phyloP scores from a whole-genome alignment of 2,329 filamentous ascomycete species.

The Huntiella moniliformis region DNA sequence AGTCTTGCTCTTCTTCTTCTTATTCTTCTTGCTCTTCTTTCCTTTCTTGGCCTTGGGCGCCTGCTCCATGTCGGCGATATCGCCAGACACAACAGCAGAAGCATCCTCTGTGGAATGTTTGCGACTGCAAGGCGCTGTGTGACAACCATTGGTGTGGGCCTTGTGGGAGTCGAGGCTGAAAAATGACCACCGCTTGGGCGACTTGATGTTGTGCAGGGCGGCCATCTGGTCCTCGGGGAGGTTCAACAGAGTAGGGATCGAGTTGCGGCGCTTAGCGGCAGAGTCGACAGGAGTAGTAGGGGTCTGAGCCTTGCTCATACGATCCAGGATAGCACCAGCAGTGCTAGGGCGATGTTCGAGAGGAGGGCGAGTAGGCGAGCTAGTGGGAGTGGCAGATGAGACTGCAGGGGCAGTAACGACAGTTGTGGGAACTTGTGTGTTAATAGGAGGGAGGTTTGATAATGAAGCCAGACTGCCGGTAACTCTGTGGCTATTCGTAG shows the following conservation, averaged over 20 bases:
- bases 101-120: constrained; percentile 19
- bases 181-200: constrained; percentile 41
- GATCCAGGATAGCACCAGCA: constrained; percentile 50
- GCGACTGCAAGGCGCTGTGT: neutral
- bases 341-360: constrained; percentile 44
- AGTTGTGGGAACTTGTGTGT: constrained; percentile 16
- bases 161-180: constrained; percentile 37
- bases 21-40: constrained; percentile 38
- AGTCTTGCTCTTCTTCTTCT: constrained; percentile 15
- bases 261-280: constrained; percentile 35
- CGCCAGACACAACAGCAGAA: constrained; percentile 4
- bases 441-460: constrained; percentile 19
- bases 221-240: constrained; percentile 20
- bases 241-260: constrained; percentile 34
- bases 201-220: constrained; percentile 29
- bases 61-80: constrained; percentile 13
- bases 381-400: neutral
- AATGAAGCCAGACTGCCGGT: constrained; percentile 68
- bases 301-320: constrained; percentile 14
- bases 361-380: constrained; percentile 5
- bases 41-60: constrained; percentile 7
- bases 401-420: neutral
- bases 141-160: neutral
- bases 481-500: constrained; percentile 50
- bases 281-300: constrained; percentile 12